Base-by-base conservation (phyloP, 2,329 filamentous ascomycete genomes). In the Sporothrix protearum region DNA sequence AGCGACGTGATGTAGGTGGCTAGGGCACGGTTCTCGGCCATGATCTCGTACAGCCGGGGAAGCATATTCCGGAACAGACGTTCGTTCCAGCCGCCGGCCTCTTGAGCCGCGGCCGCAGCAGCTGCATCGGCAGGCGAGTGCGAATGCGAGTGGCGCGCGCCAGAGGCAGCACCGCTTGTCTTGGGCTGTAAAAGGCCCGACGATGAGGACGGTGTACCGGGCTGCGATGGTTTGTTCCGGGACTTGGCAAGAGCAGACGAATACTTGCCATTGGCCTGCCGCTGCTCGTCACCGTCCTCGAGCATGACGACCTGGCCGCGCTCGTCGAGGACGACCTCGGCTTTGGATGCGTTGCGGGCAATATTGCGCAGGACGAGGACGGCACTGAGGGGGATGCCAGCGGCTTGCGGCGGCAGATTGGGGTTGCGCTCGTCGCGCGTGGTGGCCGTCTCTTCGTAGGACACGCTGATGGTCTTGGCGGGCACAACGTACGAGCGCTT, bases 281-380 rank as follows among this genome's bases (percentile, higher is more conserved):
- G 30, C n/a, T 53, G 86, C 76, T 89, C 70, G 85, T 68, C 69
- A 9, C 45, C 63, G 30, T 69, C 70, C 22, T 36, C 67, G 28
- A 63, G 30, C 33, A 64, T 25, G 49, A 85, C 59, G n/a, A 67
- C 57, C 49, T 72, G 71, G 16, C 71, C 68, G 49, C 68, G 68
- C 51, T 69, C 73, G n/a, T 55, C 72, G 16, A 72, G 53, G 7
- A 55, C 22, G 25, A 85, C 83, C 68, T 87, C 85, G 9, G 87
- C 89, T 82, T 89, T 89, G 76, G 85, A 81, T 22, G 89, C 82
- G 76, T 91, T 92, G 74, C 85, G 86, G 14, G 92, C 92, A 73
- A 96, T 88, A 78, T 96, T 96, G 39, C 92, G 87, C 61, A 96
- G 84, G 47, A 96, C 91, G 36, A 95, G 84, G 16, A 91, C 89